Conservation (phyloP, 2,329 filamentous ascomycete species). For the Hypoxylon sp. region DNA sequence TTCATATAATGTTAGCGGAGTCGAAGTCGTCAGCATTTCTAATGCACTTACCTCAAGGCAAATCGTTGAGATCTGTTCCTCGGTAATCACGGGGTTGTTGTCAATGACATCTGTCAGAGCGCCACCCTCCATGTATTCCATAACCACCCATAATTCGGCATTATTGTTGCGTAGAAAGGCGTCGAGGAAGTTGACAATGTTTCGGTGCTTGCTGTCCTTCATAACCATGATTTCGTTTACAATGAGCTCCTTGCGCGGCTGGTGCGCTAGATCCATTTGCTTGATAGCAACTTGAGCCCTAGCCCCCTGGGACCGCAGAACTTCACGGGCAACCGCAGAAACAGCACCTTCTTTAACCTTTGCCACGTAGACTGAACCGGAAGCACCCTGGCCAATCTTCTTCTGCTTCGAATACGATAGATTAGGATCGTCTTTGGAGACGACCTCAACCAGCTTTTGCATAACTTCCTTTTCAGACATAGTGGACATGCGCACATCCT, state of each 20-base stretch:
- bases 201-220: slow-evolving; percentile 98
- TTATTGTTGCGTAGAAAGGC: slow-evolving; percentile 96
- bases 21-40: background rate
- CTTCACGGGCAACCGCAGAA: slow-evolving; percentile 83
- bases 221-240: slow-evolving; percentile 99
- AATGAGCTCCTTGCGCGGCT: slow-evolving; percentile 97
- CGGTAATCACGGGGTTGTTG: slow-evolving; percentile 93
- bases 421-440: slow-evolving; percentile 95
- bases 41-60: slow-evolving; percentile 85
- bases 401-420: slow-evolving; percentile 99
- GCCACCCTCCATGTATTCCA: slow-evolving; percentile 99
- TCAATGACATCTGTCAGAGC: slow-evolving; percentile 98
- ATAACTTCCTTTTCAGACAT: slow-evolving; percentile 99
- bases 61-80: slow-evolving; percentile 98
- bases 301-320: slow-evolving; percentile 83
- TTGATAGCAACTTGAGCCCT: slow-evolving; percentile 97
- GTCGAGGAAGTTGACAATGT: slow-evolving; percentile 99
- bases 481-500: slow-evolving; percentile 97
- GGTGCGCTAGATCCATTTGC: slow-evolving; percentile 98
- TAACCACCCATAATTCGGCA: slow-evolving; percentile 97
- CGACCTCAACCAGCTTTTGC: slow-evolving; percentile 92
- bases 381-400: slow-evolving; percentile 99
- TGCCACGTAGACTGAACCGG: slow-evolving; percentile 97
- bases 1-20: slow-evolving; percentile 58
- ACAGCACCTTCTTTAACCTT: slow-evolving; percentile 90